Base-by-base conservation (phyloP, 192 early-diverging fungal species). In the Rhizophlyctis rosea region DNA sequence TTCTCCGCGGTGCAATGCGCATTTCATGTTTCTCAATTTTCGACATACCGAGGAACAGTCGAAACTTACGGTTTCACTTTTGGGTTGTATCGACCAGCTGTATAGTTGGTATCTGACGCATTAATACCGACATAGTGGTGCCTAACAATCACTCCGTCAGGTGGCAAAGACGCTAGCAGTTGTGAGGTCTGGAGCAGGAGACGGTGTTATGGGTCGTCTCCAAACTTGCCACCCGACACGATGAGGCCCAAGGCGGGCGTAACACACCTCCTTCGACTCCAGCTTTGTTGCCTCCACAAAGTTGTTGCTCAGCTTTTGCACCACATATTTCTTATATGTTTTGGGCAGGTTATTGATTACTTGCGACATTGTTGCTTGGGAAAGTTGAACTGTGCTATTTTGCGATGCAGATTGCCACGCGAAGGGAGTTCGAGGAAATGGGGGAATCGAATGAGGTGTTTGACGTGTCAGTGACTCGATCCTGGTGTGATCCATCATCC, bases 81-180 rank as follows among this genome's bases (percentile, higher is more conserved):
- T 24, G 77, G 73, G 55, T 74, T 70, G 58, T 85, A 85, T 39
- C 77, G 67, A 1, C 76, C 83, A 4, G 79, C 77, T 25, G 80
- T 80, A 57, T 62, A 85, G 50, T 79, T 82, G 50, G 80, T 77
- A 63, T 85, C 83, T 21, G 62, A 68, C 7, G 83, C 83, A 61
- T 85, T 85, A 62, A 85, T 78, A 47, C 75, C 83, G 39, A 77
- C 63, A 63, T 79, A 74, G 34, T 57, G 21, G 56, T 75, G 65
- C 60, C 67, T 62, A 34, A 82, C 62, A 13, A 80, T 50, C 28
- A 85, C 67, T 14, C 72, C 39, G 23, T 54, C 31, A 27, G 75
- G 73, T 30, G 57, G 39, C 44, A 77, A 30, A 2, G 23, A 14
- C 4, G 47, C 50, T n/a, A 71, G 33, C 4, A 49, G 47, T 5